These are phyloP conservation scores for Colletotrichum echinochloae DNA, from an alignment of 2,329 filamentous ascomycete species.

Conservation along the genomic window DNA sequence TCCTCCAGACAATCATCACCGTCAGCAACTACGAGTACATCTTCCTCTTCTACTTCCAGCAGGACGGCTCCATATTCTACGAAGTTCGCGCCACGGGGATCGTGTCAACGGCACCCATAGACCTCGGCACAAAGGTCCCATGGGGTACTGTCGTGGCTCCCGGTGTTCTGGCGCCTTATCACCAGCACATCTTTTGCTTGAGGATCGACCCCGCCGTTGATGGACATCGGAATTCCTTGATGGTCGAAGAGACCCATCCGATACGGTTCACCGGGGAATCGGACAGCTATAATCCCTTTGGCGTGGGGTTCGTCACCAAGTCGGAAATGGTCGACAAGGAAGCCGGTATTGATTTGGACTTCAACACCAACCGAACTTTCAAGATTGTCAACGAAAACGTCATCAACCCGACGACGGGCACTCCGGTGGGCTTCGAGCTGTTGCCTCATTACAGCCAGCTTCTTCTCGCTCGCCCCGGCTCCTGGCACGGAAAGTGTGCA, in stretches of 20 bases:
- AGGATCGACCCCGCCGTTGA: conserved; percentile 75
- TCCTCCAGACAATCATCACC: conserved; percentile 74
- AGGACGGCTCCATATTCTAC: conserved; percentile 58
- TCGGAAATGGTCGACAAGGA: conserved; percentile 58
- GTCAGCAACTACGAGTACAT: conserved; percentile 74
- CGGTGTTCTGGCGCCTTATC: conserved; percentile 73
- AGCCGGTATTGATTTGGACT: conserved; percentile 62
- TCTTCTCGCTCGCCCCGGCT: conserved; percentile 54
- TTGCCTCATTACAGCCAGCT: conserved; percentile 59
- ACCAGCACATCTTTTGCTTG: conserved; percentile 76
- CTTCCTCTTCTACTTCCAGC: conserved; percentile 61
- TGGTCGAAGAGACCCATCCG: conserved; percentile 52
- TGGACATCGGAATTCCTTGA: conserved; percentile 66
- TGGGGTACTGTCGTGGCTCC: conserved; percentile 75
- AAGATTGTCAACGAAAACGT: conserved; percentile 61
- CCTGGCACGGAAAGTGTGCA: conserved; percentile 54
- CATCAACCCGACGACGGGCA: conserved; percentile 57
- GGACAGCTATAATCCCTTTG: conserved; percentile 61
- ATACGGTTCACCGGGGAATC: conserved; percentile 54
- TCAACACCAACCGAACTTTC: conserved; percentile 60
- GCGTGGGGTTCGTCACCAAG: conserved; percentile 58
- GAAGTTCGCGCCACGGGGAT: conserved; percentile 59
- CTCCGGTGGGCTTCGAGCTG: conserved; percentile 60
- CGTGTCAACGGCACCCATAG: conserved; percentile 57
- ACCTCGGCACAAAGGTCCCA: conserved; percentile 63